Evolutionary conservation across 1,284 basidiomycete genomes (phyloP), one percentile per base, ranked within the genome.

Genomic region (Mycosarcoma maydis): DNA sequence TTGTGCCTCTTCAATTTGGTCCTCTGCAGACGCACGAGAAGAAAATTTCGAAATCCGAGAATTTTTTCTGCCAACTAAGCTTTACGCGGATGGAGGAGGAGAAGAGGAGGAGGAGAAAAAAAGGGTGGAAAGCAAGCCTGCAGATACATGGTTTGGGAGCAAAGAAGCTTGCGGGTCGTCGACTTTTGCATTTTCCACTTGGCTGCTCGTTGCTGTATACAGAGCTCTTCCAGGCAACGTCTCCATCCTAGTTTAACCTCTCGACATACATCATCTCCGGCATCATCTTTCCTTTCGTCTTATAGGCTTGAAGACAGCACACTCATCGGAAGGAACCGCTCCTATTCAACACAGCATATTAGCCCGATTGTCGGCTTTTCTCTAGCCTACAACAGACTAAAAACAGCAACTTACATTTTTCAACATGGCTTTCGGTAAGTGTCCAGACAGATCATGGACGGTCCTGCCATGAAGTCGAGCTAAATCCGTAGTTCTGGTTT

Each of bases 341-440:
- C 7, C 26, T 20, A 34, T 26, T 22, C 32, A 30, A 45, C 22
- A 29, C 27, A 50, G 59, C 59, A 61, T 51, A 51, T 42, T 26
- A 23, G 16, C 40, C 20, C 34, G 34, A 33, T 44, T 49, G 49
- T 29, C 30, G 32, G 17, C 36, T 24, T 40, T 26, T 23, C 14
- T 20, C n/a, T 34, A 43, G 51, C 52, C 55, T 66, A 47, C 55
- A 55, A 54, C 39, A 50, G 56, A 59, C 62, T 46, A 19, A 22
- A 17, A 23, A 27, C 29, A 50, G 27, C 47, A 42, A 34, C 43
- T 36, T 26, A 32, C 32, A 57, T 52, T 16, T 29, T 27, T 47
- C 44, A 66, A 50, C 30, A 68, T 68, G 65, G 65, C 58, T 68
- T 68, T 68, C 54, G 65, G 65, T 68, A 61, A 40, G 65, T 57